Evolutionary conservation across 164 flowering plant species (phyloP).

Genomic region (Nymphaea colorata): DNA sequence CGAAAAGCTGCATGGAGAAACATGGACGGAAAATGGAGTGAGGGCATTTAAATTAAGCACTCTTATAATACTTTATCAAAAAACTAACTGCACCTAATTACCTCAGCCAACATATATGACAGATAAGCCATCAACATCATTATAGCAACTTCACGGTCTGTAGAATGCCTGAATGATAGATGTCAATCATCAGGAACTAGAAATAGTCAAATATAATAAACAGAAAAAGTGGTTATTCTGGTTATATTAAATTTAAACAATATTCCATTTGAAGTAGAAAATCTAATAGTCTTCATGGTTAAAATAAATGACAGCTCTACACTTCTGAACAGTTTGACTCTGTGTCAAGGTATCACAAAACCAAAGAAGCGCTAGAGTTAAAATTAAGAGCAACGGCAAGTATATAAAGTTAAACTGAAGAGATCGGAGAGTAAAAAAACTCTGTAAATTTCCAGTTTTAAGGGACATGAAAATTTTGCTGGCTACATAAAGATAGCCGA

Average conservation of each 20-base stretch:
- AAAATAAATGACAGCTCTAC: neutral
- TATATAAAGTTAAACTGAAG: neutral
- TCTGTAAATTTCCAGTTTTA: too few relatives aligned
- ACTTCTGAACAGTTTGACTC: neutral
- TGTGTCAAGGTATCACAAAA: neutral
- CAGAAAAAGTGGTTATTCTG: neutral
- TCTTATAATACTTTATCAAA: neutral
- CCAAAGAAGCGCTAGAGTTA: neutral
- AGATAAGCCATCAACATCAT: constrained; percentile 91
- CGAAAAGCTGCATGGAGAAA: constrained; percentile 42
- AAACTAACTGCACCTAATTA: constrained; percentile 7
- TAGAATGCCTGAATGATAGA: constrained; percentile 54
- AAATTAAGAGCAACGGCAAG: neutral
- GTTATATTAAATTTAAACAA: neutral
- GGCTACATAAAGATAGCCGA: too few relatives aligned
- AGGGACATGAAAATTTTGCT: too few relatives aligned
- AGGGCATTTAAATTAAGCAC: neutral
- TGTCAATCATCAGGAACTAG: neutral
- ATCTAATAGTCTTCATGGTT: neutral
- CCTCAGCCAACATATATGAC: constrained; percentile 81
- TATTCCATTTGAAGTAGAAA: neutral
- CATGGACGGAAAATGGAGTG: neutral
- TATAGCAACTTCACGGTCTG: constrained; percentile 84
- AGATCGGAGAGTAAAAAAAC: too few relatives aligned
- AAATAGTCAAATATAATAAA: neutral